phyloP scores from a whole-genome alignment of 192 early-diverging fungal genomes.

The Entophlyctis luteolus region DNA sequence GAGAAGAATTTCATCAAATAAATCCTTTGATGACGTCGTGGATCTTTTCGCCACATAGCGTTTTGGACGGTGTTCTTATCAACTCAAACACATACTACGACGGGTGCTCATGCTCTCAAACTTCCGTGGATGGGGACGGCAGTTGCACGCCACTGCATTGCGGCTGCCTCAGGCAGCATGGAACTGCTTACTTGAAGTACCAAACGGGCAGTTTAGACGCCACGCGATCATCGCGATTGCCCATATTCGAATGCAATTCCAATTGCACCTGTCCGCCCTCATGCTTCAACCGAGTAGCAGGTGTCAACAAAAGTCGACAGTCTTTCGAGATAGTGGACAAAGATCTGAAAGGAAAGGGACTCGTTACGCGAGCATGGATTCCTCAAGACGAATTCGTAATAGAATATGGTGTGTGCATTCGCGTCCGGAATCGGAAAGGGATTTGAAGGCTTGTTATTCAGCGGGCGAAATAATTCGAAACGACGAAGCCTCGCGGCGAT shows the following conservation, averaged over 20 bases:
- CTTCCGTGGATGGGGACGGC: background rate
- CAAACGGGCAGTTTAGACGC: background rate
- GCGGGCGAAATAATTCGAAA: slow-evolving; percentile 36
- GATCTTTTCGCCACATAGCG: background rate
- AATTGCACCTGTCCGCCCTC: slow-evolving; percentile 28
- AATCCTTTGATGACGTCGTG: background rate
- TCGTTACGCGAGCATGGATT: slow-evolving; percentile 6
- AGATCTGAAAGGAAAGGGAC: slow-evolving; percentile 14
- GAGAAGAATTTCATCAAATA: too few species aligned
- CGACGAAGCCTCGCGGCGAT: slow-evolving; percentile 30
- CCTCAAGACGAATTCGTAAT: slow-evolving; percentile 24
- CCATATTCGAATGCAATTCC: slow-evolving; percentile 42
- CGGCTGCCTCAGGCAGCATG: background rate
- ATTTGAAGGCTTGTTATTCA: background rate
- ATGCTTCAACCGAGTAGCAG: slow-evolving; percentile 36
- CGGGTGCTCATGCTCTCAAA: background rate
- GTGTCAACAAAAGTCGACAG: slow-evolving; percentile 1
- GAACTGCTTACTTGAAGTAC: slow-evolving; percentile 4
- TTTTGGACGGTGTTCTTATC: background rate
- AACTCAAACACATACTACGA: background rate
- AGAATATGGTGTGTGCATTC: slow-evolving; percentile 23
- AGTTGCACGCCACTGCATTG: background rate
- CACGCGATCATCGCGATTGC: background rate
- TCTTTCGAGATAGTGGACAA: slow-evolving; percentile 9
- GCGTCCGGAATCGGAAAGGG: background rate